These are phyloP conservation scores for Kodamaea kakaduensis DNA, from an alignment of 805 yeast genomes.

Conservation along the genomic window DNA sequence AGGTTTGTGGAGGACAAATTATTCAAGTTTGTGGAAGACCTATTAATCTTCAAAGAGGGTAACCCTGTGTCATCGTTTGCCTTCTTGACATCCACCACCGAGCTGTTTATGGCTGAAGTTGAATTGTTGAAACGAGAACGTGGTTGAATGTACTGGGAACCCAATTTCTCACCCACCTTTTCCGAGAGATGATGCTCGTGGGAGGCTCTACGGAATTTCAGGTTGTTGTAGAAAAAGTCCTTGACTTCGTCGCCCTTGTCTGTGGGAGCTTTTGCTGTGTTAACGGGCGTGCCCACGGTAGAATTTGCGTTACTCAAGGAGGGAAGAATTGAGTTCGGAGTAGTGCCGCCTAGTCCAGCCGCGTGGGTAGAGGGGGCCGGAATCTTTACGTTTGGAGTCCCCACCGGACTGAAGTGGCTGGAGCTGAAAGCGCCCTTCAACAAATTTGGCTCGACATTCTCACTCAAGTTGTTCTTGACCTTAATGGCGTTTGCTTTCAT, in stretches of 20 bases:
- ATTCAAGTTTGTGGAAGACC: slow-evolving; percentile 25
- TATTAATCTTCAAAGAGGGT: slow-evolving; percentile 33
- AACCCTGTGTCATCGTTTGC: slow-evolving; percentile 29
- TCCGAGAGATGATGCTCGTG: slow-evolving; percentile 13
- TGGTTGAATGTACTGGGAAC: slow-evolving; percentile 42
- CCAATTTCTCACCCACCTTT: slow-evolving; percentile 22
- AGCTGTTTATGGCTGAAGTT: slow-evolving; percentile 18
- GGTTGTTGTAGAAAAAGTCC: slow-evolving; percentile 44
- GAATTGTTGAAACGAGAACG: slow-evolving; percentile 34
- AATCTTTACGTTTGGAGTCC: background rate
- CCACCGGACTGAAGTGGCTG: slow-evolving; percentile 2
- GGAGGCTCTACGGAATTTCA: slow-evolving; percentile 11
- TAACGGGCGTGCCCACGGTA: slow-evolving; percentile 16
- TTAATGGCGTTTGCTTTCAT: slow-evolving; percentile 9
- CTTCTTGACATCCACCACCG: slow-evolving; percentile 34
- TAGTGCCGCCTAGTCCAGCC: background rate
- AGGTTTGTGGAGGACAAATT: slow-evolving; percentile 17
- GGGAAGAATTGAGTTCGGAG: slow-evolving; percentile 27
- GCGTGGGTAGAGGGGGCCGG: background rate
- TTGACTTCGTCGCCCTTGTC: slow-evolving; percentile 42
- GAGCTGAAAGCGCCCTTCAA: slow-evolving; percentile 10
- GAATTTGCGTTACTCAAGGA: slow-evolving; percentile 37
- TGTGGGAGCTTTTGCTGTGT: slow-evolving; percentile 11
- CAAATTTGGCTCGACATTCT: slow-evolving; percentile 10
- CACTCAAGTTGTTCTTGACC: slow-evolving; percentile 4